A percentile compares a stretch with the other conserved stretches of the same genome.
Conservation (phyloP, 148 eudicot genomes). For the Vaccinium darrowii region DNA sequence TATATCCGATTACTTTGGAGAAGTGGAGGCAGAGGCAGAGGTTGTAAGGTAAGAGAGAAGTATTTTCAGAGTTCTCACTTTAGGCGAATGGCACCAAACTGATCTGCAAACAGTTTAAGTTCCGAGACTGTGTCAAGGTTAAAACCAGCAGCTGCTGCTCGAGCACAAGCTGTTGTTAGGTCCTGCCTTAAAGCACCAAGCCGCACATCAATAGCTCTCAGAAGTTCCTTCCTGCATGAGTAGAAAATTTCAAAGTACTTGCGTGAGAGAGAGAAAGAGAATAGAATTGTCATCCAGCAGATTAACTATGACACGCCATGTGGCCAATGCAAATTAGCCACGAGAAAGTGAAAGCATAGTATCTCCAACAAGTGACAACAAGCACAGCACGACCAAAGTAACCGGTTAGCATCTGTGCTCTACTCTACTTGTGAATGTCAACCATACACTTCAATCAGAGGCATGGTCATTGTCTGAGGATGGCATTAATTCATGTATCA, state of each 20-base stretch:
- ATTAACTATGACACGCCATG: neutral
- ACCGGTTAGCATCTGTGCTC: neutral
- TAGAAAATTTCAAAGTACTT: slow-evolving; percentile 10
- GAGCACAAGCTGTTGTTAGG: slow-evolving; percentile 62
- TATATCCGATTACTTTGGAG: neutral
- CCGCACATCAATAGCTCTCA: slow-evolving; percentile 93
- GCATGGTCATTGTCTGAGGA: neutral
- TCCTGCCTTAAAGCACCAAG: slow-evolving; percentile 74
- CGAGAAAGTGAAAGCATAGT: neutral
- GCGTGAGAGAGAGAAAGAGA: neutral
- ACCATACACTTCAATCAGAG: slow-evolving; percentile 3
- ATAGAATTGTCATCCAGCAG: neutral
- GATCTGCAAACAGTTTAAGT: slow-evolving; percentile 81
- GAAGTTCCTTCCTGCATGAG: slow-evolving; percentile 79
- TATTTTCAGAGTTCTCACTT: slow-evolving; percentile 47
- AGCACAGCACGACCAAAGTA: neutral
- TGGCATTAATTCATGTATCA: neutral
- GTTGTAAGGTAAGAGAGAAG: neutral
- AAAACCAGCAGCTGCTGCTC: slow-evolving; percentile 91
- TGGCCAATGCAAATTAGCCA: neutral
- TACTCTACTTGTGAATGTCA: neutral
- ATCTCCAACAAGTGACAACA: neutral
- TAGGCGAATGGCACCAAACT: slow-evolving; percentile 83
- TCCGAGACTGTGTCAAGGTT: slow-evolving; percentile 61
- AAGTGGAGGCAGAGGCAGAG: neutral